These are phyloP conservation scores for Rhizophora apiculata DNA, from an alignment of 345 rosid genomes.

Conservation along the genomic window DNA sequence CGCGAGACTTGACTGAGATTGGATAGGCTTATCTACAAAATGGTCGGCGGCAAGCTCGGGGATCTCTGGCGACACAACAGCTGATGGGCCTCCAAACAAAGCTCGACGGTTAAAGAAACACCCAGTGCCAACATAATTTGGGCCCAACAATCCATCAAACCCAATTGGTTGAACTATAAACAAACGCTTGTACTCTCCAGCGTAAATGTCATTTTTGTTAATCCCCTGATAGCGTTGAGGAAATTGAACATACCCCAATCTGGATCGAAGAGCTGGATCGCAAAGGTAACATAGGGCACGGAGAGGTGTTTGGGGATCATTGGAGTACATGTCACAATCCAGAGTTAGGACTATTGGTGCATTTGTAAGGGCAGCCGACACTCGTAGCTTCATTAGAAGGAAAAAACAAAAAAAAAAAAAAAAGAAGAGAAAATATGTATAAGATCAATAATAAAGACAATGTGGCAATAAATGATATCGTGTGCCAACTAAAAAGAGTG, in stretches of 20 bases:
- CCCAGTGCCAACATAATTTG: conserved; percentile 53
- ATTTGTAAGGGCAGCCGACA: conserved; percentile 64
- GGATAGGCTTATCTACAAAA: conserved; percentile 26
- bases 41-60: conserved; percentile 33
- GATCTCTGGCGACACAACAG: conserved; percentile 26
- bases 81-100: conserved; percentile 48
- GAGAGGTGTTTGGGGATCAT: conserved; percentile 52
- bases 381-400: conserved; percentile 51
- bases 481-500: no score
- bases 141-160: conserved; percentile 48
- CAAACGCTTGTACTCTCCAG: conserved; percentile 33
- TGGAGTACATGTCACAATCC: conserved; percentile 84
- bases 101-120: conserved; percentile 58
- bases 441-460: no score
- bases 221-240: conserved; percentile 61
- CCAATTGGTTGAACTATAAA: conserved; percentile 47
- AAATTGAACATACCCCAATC: conserved; percentile 53
- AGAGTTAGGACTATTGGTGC: conserved; percentile 61
- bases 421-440: not conserved
- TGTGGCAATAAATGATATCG: no score
- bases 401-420: not conserved
- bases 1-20: conserved; percentile 18
- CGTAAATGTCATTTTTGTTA: conserved; percentile 55
- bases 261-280: conserved; percentile 33
- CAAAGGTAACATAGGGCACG: conserved; percentile 52